Evolutionary conservation across 306 rosid species (phyloP), one percentile per base, ranked within the genome.

Genomic region (Prinsepia uniflora): DNA sequence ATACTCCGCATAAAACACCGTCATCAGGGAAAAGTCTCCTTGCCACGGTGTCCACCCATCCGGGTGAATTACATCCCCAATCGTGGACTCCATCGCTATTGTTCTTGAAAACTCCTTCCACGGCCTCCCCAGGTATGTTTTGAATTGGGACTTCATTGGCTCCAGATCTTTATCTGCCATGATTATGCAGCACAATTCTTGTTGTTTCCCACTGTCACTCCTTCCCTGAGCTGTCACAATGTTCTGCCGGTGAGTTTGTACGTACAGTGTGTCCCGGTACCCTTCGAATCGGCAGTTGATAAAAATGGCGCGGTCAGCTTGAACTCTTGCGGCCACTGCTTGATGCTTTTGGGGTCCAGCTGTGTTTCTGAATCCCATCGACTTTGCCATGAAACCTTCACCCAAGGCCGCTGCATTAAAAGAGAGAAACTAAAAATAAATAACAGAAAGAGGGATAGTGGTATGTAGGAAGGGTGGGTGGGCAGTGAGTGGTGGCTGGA

Each of bases 221-320:
- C 99, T 73, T 0, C 97, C 97, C 36, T 94, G 99, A 0, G 99
- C 97, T 0, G 96, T 94, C 5, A 94, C 87, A 9, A 82, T 79
- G 82, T 87, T 94, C 6, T 58, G 75, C 12, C 97, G 84, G 64
- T 94, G 97, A 1, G 97, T 63, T 59, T 86, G 92, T 2, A 57
- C 81, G 63, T 89, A 94, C 22, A 94, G 74, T 0, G 99, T 91
- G 82, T 87, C 89, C 69, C 91, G 97, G 90, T 84, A 94, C 2
- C 95, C 99, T 46, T 94, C 96, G 36, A 94, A 94, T 3, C 97
- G 92, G 44, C 99, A 89, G 80, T 91, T 94, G 12, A 84, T 76
- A 40, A 94, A 89, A 7, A 87, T 78, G 0, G 88, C 72, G 8
- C 91, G 84, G 47, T 94, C 99, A 2, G 88, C 82, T 72, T 89